Conservation (phyloP, 169 alveolate genomes). For the Ichthyophthirius multifiliis region DNA sequence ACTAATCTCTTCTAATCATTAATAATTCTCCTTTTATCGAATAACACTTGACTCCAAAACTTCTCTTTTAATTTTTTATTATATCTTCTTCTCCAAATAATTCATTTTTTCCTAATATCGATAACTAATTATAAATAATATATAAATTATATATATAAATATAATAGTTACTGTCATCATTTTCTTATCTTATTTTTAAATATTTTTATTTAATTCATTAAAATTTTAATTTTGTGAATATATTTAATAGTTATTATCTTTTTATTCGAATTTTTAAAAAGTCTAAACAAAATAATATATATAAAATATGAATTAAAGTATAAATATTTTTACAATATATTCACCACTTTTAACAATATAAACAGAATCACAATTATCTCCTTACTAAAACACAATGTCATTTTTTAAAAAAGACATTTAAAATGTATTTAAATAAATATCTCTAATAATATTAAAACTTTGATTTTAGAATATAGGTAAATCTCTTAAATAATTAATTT, state of each 20-base stretch:
- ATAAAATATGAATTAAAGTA: no score
- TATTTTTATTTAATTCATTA: no score
- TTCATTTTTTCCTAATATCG: neutral
- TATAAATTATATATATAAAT: no score
- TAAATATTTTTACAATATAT: neutral
- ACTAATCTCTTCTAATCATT: neutral
- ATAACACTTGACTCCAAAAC: neutral
- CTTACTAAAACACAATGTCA: neutral
- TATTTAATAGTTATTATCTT: no score
- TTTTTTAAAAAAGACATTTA: neutral
- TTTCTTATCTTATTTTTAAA: no score
- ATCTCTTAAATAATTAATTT: neutral
- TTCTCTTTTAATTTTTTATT: neutral
- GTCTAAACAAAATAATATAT: no score
- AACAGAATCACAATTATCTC: neutral
- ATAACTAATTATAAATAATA: neutral
- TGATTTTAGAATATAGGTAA: neutral
- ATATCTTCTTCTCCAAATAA: neutral
- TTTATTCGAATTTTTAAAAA: no score
- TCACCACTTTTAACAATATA: neutral
- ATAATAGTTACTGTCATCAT: no score
- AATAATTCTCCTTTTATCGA: neutral
- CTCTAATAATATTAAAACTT: neutral
- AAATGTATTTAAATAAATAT: neutral
- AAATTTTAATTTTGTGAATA: no score